Percentiles rank a stretch among this genome's conserved stretches.
These are phyloP conservation scores for Hemileccinum impolitum DNA, from an alignment of 768 basidiomycete species.

Conservation along the genomic window DNA sequence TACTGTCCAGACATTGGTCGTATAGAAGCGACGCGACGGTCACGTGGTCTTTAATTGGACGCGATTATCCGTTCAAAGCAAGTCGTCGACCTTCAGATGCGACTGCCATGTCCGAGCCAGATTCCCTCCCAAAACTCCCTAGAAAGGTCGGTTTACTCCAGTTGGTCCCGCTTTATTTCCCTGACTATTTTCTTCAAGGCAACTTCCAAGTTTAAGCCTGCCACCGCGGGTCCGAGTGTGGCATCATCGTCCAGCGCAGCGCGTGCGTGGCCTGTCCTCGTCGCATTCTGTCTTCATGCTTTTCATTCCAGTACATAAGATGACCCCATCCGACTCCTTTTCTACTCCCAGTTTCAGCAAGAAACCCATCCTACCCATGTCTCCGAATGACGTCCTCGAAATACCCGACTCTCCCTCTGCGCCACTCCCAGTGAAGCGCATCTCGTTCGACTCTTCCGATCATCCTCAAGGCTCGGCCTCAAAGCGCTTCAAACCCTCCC, in stretches of 20 bases:
- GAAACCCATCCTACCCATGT: slow-evolving; percentile 1
- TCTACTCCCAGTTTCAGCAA: slow-evolving; percentile 45
- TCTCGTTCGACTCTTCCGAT: slow-evolving; percentile 19
- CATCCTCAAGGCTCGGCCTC: slow-evolving; percentile 7
- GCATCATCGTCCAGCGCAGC: slow-evolving; percentile 5
- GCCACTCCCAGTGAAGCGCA: slow-evolving; percentile 29
- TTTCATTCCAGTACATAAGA: slow-evolving; percentile 22
- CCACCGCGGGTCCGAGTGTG: slow-evolving; percentile 13
- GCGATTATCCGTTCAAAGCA: too few relatives aligned
- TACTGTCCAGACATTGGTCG: slow-evolving; percentile 34
- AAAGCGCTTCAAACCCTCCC: slow-evolving; percentile 33
- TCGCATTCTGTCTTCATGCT: slow-evolving; percentile 7
- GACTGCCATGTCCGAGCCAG: slow-evolving; percentile 5
- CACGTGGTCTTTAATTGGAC: slow-evolving; percentile 23
- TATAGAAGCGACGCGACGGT: slow-evolving; percentile 23
- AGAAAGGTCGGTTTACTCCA: slow-evolving; percentile 9
- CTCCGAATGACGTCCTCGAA: slow-evolving; percentile 17
- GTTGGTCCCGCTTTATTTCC: background rate
- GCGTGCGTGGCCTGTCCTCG: slow-evolving; percentile 1
- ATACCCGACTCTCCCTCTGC: slow-evolving; percentile 10
- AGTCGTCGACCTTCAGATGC: slow-evolving; percentile 2
- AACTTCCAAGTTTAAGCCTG: slow-evolving; percentile 48
- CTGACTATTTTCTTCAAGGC: slow-evolving; percentile 1
- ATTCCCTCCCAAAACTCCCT: too few relatives aligned
- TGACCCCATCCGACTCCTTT: slow-evolving; percentile 31